Evolutionary conservation across 495 filamentous ascomycete species (phyloP).

Genomic region (Letharia columbiana): DNA sequence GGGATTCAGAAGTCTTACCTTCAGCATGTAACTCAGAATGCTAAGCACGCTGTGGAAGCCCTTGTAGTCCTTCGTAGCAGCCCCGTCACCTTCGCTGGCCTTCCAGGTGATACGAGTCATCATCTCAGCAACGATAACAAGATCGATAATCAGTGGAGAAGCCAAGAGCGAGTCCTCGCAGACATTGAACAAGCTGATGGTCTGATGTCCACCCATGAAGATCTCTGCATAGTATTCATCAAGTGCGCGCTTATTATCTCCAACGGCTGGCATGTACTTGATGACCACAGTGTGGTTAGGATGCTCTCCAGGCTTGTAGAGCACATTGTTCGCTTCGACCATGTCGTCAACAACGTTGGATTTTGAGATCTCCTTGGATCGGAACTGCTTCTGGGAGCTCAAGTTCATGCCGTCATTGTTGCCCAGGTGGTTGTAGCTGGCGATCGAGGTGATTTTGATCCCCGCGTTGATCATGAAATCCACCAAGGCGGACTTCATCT

Average conservation of each 20-base stretch:
- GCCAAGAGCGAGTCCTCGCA: constrained; percentile 97
- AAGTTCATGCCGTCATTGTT: constrained; percentile 99
- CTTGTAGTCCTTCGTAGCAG: constrained; percentile 61
- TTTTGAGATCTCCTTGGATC: constrained; percentile 99
- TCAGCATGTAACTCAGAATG: constrained; percentile 98
- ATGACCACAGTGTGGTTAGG: constrained; percentile 87
- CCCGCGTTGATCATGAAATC: constrained; percentile 98
- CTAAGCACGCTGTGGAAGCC: constrained; percentile 96
- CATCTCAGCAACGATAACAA: constrained; percentile 86
- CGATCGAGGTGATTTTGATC: constrained; percentile 98
- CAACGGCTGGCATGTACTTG: constrained; percentile 99
- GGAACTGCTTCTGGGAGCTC: constrained; percentile 94
- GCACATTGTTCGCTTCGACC: constrained; percentile 87
- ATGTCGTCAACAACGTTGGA: constrained; percentile 98
- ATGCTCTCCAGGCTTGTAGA: constrained; percentile 83
- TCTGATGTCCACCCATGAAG: constrained; percentile 98
- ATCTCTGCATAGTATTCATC: constrained; percentile 99
- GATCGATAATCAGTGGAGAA: constrained; percentile 95
- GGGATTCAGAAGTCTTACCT: constrained; percentile 38
- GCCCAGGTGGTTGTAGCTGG: constrained; percentile 98
- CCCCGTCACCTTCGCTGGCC: constrained; percentile 43
- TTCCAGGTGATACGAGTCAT: constrained; percentile 98
- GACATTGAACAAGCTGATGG: constrained; percentile 96
- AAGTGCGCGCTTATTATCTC: constrained; percentile 96
- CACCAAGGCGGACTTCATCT: constrained; percentile 99